A percentile compares a stretch with the other conserved stretches of the same genome.
Evolutionary conservation across 768 basidiomycete species (phyloP).

Genomic region (Xerocomellus amylosporus): DNA sequence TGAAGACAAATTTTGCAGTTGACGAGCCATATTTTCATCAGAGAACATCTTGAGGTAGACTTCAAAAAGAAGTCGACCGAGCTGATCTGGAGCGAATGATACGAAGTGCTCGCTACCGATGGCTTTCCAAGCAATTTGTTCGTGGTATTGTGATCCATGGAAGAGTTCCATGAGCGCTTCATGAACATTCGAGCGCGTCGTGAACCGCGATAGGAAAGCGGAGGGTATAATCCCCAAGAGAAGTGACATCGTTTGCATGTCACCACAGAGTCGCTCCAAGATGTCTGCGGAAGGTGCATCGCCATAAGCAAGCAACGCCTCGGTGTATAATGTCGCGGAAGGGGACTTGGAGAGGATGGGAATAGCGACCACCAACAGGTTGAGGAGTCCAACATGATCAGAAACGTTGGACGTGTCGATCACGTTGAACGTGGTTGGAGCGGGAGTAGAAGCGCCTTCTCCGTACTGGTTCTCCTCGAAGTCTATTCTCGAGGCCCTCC

Average conservation of each 20-base stretch:
- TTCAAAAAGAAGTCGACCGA: conserved; percentile 23
- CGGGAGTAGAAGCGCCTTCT: conserved; percentile 7
- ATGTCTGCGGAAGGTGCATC: conserved; percentile 12
- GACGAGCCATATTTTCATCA: conserved; percentile 23
- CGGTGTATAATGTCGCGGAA: conserved; percentile 30
- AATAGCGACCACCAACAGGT: conserved; percentile 20
- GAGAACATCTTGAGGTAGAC: conserved; percentile 32
- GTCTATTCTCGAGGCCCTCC: conserved; percentile 23
- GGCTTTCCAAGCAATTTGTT: conserved; percentile 28
- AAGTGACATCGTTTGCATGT: conserved; percentile 27
- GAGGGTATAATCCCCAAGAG: conserved; percentile 29
- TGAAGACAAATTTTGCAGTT: conserved; percentile 2
- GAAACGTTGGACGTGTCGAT: conserved; percentile 34
- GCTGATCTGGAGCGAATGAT: conserved; percentile 24
- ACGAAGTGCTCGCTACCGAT: conserved; percentile 10
- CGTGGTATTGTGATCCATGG: conserved; percentile 13
- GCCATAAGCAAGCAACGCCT: conserved; percentile 19
- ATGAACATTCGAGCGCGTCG: conserved; percentile 28
- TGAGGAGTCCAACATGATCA: conserved; percentile 32
- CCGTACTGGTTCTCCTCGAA: conserved; percentile 25
- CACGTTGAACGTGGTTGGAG: conserved; percentile 32
- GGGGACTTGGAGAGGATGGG: conserved; percentile 26
- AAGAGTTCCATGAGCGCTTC: conserved; percentile 16
- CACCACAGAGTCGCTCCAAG: conserved; percentile 27
- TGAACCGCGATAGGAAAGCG: conserved; percentile 26